Conservation (phyloP, 495 filamentous ascomycete genomes). For the Lophiotrema nucula region DNA sequence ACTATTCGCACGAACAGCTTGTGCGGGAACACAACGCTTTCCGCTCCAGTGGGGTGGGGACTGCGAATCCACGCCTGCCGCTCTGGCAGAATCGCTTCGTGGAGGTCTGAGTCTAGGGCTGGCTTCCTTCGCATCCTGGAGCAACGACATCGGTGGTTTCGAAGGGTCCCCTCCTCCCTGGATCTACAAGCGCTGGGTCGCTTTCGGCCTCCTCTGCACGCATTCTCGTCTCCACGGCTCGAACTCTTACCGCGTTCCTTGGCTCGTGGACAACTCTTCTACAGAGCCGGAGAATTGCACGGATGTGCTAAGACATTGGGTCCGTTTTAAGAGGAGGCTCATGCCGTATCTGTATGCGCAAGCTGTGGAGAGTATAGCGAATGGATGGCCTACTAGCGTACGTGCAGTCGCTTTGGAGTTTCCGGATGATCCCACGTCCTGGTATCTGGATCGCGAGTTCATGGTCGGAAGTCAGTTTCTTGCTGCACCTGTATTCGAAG, state of each 20-base stretch:
- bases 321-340: constrained; percentile 34
- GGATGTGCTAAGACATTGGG: constrained; percentile 34
- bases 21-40: constrained; percentile 66
- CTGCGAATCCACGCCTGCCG: constrained; percentile 69
- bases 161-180: constrained; percentile 65
- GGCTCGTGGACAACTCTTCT: constrained; percentile 59
- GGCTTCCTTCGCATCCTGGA: constrained; percentile 68
- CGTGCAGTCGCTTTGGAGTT: constrained; percentile 38
- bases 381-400: constrained; percentile 39
- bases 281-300: constrained; percentile 30
- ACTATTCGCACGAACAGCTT: constrained; percentile 66
- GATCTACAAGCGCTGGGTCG: constrained; percentile 76
- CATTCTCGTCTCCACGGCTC: constrained; percentile 68
- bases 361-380: constrained; percentile 31
- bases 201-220: constrained; percentile 66
- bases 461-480: constrained; percentile 36
- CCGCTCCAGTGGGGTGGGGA: constrained; percentile 56
- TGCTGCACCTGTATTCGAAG: constrained; percentile 38
- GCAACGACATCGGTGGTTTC: constrained; percentile 70
- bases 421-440: constrained; percentile 36
- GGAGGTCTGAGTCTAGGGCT: constrained; percentile 67
- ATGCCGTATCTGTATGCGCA: constrained; percentile 40
- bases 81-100: constrained; percentile 70
- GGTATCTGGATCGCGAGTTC: constrained; percentile 37
- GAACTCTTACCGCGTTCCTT: constrained; percentile 67